Percentiles rank a stretch among this genome's conserved stretches.
These are phyloP conservation scores for Gentiana macrophylla DNA, from an alignment of 257 asterid genomes.

Conservation along the genomic window DNA sequence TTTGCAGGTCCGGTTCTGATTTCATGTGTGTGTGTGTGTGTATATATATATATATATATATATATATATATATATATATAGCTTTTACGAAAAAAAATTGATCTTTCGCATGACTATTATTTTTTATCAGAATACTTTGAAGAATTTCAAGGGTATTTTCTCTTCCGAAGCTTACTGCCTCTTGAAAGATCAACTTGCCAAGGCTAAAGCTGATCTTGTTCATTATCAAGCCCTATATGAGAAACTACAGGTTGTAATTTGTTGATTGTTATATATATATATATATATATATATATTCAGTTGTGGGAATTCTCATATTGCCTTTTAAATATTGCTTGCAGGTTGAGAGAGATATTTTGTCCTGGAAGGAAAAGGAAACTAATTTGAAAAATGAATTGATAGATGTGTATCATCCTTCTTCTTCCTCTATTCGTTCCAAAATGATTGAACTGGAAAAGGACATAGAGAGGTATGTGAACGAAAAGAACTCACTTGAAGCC, in stretches of 20 bases:
- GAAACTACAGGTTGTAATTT: conserved; percentile 80
- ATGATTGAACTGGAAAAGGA: conserved; percentile 59
- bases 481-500: conserved; percentile 40
- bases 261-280: conserved; percentile 22
- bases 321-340: conserved; percentile 13
- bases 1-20: conserved; percentile 56
- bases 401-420: conserved; percentile 68
- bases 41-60: conserved; percentile 12
- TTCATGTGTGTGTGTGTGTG: conserved; percentile 11
- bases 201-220: conserved; percentile 58
- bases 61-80: conserved; percentile 5
- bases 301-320: conserved; percentile 1
- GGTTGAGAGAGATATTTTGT: conserved; percentile 80
- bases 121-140: conserved; percentile 61
- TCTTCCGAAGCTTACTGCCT: conserved; percentile 63
- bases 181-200: conserved; percentile 67
- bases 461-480: conserved; percentile 43
- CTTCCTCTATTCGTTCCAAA: conserved; percentile 64
- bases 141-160: conserved; percentile 56
- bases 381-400: conserved; percentile 64
- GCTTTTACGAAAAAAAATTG: too few species aligned
- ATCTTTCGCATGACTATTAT: not conserved
- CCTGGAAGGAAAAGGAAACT: conserved; percentile 81
- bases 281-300: conserved; percentile 8
- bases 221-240: conserved; percentile 69